Conservation (phyloP, 495 filamentous ascomycete genomes). For the Beverwykella pulmonaria region DNA sequence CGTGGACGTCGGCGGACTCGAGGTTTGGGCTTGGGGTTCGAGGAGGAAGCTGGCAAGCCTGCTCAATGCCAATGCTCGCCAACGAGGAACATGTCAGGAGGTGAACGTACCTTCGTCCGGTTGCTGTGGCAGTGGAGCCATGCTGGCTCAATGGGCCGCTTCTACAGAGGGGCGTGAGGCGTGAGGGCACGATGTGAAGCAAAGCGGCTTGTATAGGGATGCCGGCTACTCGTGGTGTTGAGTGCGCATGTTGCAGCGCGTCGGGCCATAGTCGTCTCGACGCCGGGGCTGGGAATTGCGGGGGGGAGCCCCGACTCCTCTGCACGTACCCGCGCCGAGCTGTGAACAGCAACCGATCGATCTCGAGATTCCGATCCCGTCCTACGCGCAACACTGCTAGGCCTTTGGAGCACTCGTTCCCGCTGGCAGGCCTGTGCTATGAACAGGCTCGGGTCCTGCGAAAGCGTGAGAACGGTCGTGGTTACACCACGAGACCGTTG, state of each 20-base stretch:
- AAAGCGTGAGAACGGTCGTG: too few relatives aligned
- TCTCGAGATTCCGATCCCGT: too few relatives aligned
- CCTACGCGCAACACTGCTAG: too few relatives aligned
- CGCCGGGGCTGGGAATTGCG: not conserved
- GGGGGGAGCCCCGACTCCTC: not conserved
- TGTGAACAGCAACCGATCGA: too few relatives aligned
- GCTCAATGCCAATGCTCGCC: not conserved
- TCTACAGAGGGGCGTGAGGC: too few relatives aligned
- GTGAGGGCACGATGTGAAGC: too few relatives aligned
- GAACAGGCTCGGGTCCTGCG: too few relatives aligned
- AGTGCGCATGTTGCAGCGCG: not conserved
- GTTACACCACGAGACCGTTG: too few relatives aligned
- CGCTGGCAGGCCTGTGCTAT: too few relatives aligned
- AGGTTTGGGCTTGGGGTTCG: not conserved
- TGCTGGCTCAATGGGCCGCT: not conserved
- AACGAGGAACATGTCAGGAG: not conserved
- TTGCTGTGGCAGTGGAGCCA: not conserved
- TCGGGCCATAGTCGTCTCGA: too few relatives aligned
- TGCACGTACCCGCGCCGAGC: not conserved
- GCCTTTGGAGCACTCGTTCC: too few relatives aligned
- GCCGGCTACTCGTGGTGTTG: not conserved
- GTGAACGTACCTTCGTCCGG: not conserved
- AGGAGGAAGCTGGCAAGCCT: constrained; percentile 2
- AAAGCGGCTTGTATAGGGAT: not conserved
- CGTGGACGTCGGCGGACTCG: constrained; percentile 21